Evolutionary conservation across 2,329 filamentous ascomycete species (phyloP).

Genomic region (Raffaelea albimanens): DNA sequence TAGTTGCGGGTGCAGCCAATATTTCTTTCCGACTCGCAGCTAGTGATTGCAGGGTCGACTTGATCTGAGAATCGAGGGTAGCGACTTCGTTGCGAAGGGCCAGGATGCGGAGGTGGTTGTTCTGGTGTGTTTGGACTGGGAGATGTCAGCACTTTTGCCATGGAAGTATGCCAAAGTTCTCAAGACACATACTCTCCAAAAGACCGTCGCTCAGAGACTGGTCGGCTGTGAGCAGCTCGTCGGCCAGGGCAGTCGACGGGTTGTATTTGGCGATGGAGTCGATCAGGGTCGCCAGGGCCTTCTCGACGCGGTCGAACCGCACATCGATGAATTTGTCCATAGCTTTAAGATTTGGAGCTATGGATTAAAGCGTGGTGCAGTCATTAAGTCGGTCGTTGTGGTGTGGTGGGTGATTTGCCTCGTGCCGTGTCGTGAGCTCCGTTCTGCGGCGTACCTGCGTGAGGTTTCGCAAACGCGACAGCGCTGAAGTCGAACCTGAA

Average conservation of each 20-base stretch:
- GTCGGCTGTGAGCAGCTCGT: constrained; percentile 63
- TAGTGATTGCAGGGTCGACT: constrained; percentile 58
- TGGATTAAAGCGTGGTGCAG: not conserved
- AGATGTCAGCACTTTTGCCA: not conserved
- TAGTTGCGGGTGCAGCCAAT: constrained; percentile 49
- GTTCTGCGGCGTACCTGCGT: no score
- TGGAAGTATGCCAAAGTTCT: not conserved
- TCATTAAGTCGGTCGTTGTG: no score
- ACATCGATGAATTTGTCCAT: constrained; percentile 57
- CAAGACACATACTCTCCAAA: constrained; percentile 44
- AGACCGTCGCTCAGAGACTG: constrained; percentile 56
- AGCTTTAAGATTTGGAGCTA: not conserved
- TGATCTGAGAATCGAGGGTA: constrained; percentile 62
- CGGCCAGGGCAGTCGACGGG: constrained; percentile 56
- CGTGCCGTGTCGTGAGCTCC: no score
- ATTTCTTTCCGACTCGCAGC: constrained; percentile 67
- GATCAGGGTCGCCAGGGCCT: constrained; percentile 58
- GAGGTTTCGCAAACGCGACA: no score
- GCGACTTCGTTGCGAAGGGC: constrained; percentile 57
- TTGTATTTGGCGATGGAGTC: constrained; percentile 79
- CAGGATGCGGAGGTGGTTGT: constrained; percentile 60
- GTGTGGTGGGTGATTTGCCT: no score
- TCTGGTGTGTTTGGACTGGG: constrained; percentile 63
- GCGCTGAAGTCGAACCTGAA: no score
- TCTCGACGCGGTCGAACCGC: constrained; percentile 58